Evolutionary conservation across 2,329 filamentous ascomycete genomes (phyloP).

Genomic region (Aspergillus phoenicis): DNA sequence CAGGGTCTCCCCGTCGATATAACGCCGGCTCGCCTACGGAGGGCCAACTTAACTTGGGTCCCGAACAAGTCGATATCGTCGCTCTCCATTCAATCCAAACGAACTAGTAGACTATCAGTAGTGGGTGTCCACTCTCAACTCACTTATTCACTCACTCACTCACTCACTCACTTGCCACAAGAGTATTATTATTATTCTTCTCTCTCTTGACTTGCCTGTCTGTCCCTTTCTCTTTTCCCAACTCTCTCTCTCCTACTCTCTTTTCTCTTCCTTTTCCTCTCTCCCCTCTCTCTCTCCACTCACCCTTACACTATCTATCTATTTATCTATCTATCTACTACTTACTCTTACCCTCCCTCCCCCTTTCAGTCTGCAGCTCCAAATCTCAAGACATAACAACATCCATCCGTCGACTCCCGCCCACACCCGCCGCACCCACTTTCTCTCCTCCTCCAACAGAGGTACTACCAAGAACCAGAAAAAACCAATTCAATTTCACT

Average conservation of each 20-base stretch:
- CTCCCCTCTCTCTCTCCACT: no score
- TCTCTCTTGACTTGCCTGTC: no score
- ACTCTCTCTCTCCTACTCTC: no score
- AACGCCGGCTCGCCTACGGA: constrained; percentile 17
- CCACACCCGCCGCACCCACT: not conserved
- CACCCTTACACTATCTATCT: no score
- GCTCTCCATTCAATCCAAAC: not conserved
- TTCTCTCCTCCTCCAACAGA: no score
- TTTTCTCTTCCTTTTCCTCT: no score
- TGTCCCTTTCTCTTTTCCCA: no score
- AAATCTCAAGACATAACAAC: not conserved
- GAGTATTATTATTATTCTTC: no score
- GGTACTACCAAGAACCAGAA: not conserved
- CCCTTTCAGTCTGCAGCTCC: not conserved
- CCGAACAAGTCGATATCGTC: constrained; percentile 1
- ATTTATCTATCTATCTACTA: no score
- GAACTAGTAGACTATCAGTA: not conserved
- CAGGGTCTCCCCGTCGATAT: constrained; percentile 17
- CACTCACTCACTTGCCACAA: not conserved
- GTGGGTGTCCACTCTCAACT: not conserved
- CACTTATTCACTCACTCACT: no score
- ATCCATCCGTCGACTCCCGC: not conserved
- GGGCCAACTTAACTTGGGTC: constrained; percentile 5
- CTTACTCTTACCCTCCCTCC: not conserved
- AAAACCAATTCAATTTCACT: not conserved